These are phyloP conservation scores for Novymonas esmeraldas DNA, from an alignment of 208 protist genomes.

Conservation along the genomic window DNA sequence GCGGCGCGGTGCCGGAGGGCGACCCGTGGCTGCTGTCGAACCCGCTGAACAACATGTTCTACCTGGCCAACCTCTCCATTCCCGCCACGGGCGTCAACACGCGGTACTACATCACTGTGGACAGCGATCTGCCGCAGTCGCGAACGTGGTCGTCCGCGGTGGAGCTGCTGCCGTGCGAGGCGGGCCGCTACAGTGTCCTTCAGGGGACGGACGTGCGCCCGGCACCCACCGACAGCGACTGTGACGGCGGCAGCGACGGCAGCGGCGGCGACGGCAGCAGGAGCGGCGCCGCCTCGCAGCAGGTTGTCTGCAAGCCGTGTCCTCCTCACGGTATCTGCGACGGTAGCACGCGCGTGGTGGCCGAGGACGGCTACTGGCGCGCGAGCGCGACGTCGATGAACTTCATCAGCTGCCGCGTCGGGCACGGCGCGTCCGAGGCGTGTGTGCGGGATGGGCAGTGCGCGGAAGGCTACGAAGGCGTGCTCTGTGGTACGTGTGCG, in stretches of 20 bases:
- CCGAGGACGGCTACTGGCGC: constrained; percentile 43
- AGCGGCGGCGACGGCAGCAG: not conserved
- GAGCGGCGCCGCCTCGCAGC: too few species aligned
- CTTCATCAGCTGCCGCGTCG: constrained; percentile 32
- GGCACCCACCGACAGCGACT: not conserved
- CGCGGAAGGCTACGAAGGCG: constrained; percentile 33
- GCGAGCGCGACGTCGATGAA: constrained; percentile 4
- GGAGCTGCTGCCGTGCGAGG: constrained; percentile 22
- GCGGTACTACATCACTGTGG: constrained; percentile 24
- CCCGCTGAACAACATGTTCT: constrained; percentile 36
- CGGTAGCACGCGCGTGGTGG: constrained; percentile 22
- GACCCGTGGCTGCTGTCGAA: constrained; percentile 16
- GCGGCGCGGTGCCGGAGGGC: not conserved
- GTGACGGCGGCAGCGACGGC: not conserved
- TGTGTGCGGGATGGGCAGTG: constrained; percentile 36
- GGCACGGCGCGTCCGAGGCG: constrained; percentile 26
- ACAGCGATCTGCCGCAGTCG: constrained; percentile 16
- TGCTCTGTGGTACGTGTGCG: constrained; percentile 34
- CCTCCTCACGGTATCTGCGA: constrained; percentile 39
- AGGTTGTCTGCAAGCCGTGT: constrained; percentile 31
- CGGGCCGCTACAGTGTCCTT: constrained; percentile 13
- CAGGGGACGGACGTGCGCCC: not conserved
- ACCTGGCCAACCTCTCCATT: constrained; percentile 33
- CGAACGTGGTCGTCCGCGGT: constrained; percentile 13
- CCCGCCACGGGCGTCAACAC: constrained; percentile 5